Conservation (phyloP, 1,284 basidiomycete genomes). For the Cystobasidium pallidum region DNA sequence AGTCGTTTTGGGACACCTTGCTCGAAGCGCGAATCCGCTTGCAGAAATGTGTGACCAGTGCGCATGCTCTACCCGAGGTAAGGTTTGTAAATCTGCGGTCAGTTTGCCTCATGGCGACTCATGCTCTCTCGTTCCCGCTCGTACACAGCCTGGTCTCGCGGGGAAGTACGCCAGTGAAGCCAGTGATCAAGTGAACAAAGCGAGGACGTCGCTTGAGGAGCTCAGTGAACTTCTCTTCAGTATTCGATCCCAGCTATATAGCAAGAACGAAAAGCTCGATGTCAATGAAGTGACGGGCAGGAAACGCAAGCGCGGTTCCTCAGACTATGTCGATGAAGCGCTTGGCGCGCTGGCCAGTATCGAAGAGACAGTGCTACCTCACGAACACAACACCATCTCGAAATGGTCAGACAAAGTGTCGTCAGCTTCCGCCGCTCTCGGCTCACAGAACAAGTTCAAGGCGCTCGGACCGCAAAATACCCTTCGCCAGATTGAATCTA, state of each 20-base stretch:
- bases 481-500: slow-evolving; percentile 66
- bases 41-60: slow-evolving; percentile 73
- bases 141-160: slow-evolving; percentile 12
- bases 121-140: neutral
- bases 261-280: slow-evolving; percentile 29
- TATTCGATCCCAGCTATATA: slow-evolving; percentile 19
- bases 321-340: slow-evolving; percentile 9
- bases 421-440: slow-evolving; percentile 68
- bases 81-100: neutral
- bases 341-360: slow-evolving; percentile 6
- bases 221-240: slow-evolving; percentile 44
- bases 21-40: slow-evolving; percentile 84
- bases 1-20: slow-evolving; percentile 81
- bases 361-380: slow-evolving; percentile 45
- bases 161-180: slow-evolving; percentile 1
- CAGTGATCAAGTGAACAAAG: neutral
- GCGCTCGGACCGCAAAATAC: slow-evolving; percentile 67
- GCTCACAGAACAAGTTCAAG: slow-evolving; percentile 60
- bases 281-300: slow-evolving; percentile 55
- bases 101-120: neutral
- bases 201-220: slow-evolving; percentile 34
- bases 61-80: slow-evolving; percentile 65
- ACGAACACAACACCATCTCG: slow-evolving; percentile 72
- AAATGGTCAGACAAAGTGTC: slow-evolving; percentile 95
- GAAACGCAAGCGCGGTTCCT: slow-evolving; percentile 28